Evolutionary conservation across 805 yeast genomes (phyloP).

Genomic region (Saccharomycopsis fermentans): DNA sequence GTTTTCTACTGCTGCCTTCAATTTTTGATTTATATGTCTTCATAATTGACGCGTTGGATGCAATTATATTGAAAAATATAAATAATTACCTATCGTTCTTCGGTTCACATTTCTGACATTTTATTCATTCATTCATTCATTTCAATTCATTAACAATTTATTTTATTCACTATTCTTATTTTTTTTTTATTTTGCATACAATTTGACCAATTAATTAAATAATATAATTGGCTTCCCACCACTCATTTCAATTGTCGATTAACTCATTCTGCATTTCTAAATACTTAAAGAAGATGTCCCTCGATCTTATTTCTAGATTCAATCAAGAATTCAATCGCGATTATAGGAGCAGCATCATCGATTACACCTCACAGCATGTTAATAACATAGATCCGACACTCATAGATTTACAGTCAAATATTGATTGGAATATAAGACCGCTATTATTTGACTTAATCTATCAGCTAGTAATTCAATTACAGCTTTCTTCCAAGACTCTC

Average conservation of each 20-base stretch:
- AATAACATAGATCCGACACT: conserved; percentile 34
- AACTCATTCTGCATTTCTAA: not conserved
- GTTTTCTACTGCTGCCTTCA: not conserved
- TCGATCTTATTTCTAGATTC: conserved; percentile 1
- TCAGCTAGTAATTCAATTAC: conserved; percentile 57
- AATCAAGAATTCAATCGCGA: not conserved
- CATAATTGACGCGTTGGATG: not conserved
- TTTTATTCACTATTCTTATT: not conserved
- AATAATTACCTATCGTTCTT: not conserved
- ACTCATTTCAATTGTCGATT: not conserved
- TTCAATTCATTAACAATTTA: not conserved
- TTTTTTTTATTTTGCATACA: not conserved
- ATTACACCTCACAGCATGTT: not conserved
- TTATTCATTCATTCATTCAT: not conserved
- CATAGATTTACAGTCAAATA: conserved; percentile 80
- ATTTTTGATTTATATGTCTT: not conserved
- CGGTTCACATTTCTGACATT: not conserved
- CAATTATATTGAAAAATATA: not conserved
- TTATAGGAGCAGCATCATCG: conserved; percentile 8
- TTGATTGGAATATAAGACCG: conserved; percentile 69
- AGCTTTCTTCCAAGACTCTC: conserved; percentile 40
- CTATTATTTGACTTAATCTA: conserved; percentile 73
- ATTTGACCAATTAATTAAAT: not conserved
- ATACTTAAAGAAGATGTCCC: not conserved
- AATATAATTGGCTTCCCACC: not conserved